Percentiles rank a stretch among this genome's conserved stretches.
Evolutionary conservation across 2,329 filamentous ascomycete genomes (phyloP).

Genomic region (Fusarium clavum): DNA sequence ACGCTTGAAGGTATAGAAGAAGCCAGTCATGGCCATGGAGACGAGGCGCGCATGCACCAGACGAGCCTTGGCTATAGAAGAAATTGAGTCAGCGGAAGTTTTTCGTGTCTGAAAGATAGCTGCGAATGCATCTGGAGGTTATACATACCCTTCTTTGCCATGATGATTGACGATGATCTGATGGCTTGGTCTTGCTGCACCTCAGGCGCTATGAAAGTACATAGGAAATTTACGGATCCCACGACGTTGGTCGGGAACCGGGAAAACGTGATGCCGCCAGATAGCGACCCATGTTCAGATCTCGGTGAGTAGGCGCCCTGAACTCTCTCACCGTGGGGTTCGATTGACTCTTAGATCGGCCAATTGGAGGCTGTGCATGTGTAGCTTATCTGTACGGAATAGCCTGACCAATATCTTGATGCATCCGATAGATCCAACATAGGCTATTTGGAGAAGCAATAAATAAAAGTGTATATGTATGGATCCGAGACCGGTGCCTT

Average conservation of each 20-base stretch:
- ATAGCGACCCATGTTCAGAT: not conserved
- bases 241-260: conserved; percentile 25
- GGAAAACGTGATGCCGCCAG: conserved; percentile 39
- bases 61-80: conserved; percentile 81
- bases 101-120: accelerated
- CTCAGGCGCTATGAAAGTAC: conserved; percentile 23
- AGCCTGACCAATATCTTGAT: conserved; percentile 14
- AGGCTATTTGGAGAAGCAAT: not conserved
- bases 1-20: conserved; percentile 91
- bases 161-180: conserved; percentile 32
- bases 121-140: not conserved
- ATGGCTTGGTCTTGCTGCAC: conserved; percentile 31
- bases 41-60: conserved; percentile 93
- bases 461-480: not conserved
- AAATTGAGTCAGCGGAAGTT: conserved; percentile 18
- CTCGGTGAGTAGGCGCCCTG: conserved; percentile 7
- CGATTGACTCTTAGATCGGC: conserved; percentile 6
- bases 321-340: conserved; percentile 9
- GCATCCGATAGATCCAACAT: not conserved
- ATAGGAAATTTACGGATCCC: conserved; percentile 43
- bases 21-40: conserved; percentile 99
- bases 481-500: conserved; percentile 27
- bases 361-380: conserved; percentile 31
- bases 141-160: conserved; percentile 46
- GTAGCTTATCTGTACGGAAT: conserved; percentile 9